Base-by-base conservation (phyloP, 257 asterid species). In the Thymus quinquecostatus region DNA sequence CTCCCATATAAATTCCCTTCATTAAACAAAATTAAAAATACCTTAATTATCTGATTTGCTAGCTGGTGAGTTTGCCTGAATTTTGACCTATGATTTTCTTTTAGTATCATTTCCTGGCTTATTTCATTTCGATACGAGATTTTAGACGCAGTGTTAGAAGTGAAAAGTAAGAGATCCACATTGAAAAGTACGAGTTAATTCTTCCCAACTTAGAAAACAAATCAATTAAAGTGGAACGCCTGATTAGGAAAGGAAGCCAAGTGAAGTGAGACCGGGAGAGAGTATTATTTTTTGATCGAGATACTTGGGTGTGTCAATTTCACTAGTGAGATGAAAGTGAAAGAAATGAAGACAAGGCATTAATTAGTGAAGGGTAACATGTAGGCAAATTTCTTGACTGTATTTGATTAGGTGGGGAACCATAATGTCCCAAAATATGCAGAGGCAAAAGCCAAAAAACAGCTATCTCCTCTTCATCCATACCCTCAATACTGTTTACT, bases 371-470 rank as follows among this genome's bases (percentile, higher is more conserved):
- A 69, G 85, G 80, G 86, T 44, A 63, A 76, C 72, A 72, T 63
- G 81, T 73, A 72, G 90, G 78, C 89, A 83, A 64, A 80, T 74
- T 21, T 77, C 78, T 72, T 68, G 83, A 74, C 72, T 60, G 70
- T 47, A 74, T 54, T 71, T 77, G 69, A 81, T 64, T 77, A 60
- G 72, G 76, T 69, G 66, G 86, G 83, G 81, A 82, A 80, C 78
- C 77, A 76, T 57, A 62, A 58, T 82, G 82, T 75, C 85, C 78
- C 84, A 61, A 70, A 45, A 74, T 49, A 60, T 77, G 67, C 65
- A 55, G 48, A 77, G 32, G 56, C 69, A 62, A 64, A 56, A 41
- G 64, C 78, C 75, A 63, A 70, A 77, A 51, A 60, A 73, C 82
- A 74, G 81, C 85, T 73, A 80, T 66, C 34, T 77, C 75, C 82